Percentiles rank a stretch among this genome's conserved stretches.
phyloP scores from a whole-genome alignment of 768 basidiomycete genomes.

The Solioccasus polychromus region DNA sequence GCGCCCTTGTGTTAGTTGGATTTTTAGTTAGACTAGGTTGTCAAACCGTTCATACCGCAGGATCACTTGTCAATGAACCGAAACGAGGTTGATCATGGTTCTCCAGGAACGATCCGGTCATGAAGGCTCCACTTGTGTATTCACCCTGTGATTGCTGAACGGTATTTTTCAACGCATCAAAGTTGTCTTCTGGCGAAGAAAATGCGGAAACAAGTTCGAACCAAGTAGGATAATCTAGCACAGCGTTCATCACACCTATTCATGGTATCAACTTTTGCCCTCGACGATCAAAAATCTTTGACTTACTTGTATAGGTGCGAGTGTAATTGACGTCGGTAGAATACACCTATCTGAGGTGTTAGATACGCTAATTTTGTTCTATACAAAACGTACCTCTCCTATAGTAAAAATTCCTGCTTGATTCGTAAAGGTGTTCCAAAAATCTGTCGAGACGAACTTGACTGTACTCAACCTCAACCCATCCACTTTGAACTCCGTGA shows the following conservation, averaged over 20 bases:
- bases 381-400: constrained; percentile 43
- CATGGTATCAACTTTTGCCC: neutral
- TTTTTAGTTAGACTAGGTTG: too few relatives aligned
- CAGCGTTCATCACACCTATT: constrained; percentile 41
- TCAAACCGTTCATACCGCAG: constrained; percentile 30
- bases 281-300: neutral
- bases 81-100: constrained; percentile 57
- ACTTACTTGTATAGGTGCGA: constrained; percentile 40
- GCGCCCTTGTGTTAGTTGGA: neutral
- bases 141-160: constrained; percentile 32
- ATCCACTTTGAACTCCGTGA: constrained; percentile 48
- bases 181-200: constrained; percentile 29
- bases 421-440: constrained; percentile 51
- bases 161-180: constrained; percentile 28
- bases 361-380: constrained; percentile 16
- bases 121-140: constrained; percentile 41
- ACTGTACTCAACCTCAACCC: constrained; percentile 59
- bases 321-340: constrained; percentile 40
- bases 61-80: constrained; percentile 39
- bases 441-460: constrained; percentile 52
- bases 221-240: constrained; percentile 51
- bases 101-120: constrained; percentile 49
- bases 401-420: constrained; percentile 51
- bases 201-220: constrained; percentile 43
- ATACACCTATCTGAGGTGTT: constrained; percentile 33